A percentile compares a stretch with the other conserved stretches of the same genome.
Evolutionary conservation across 2,329 filamentous ascomycete species (phyloP).

Genomic region (Zymoseptoria passerinii): DNA sequence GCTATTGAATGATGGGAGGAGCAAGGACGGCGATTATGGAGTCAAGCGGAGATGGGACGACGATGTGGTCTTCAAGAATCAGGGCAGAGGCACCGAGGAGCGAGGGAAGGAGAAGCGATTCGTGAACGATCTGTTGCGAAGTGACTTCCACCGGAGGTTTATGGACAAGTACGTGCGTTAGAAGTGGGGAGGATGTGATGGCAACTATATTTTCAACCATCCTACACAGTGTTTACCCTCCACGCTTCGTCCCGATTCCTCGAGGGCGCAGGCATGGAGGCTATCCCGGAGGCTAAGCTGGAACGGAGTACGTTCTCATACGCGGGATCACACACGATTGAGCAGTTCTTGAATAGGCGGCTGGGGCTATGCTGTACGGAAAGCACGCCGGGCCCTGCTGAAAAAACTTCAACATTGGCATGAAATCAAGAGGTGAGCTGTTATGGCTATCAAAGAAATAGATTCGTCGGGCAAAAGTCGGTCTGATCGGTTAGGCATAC

Average conservation of each 20-base stretch:
- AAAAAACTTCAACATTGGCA: background rate
- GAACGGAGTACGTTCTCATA: background rate
- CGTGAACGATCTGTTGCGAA: slow-evolving; percentile 89
- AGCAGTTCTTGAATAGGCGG: background rate
- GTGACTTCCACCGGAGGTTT: slow-evolving; percentile 96
- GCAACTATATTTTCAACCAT: background rate
- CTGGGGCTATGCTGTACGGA: background rate
- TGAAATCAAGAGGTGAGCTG: background rate
- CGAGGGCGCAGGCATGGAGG: no score
- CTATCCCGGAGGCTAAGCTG: background rate
- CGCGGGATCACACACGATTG: background rate
- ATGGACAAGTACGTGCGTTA: slow-evolving; percentile 52
- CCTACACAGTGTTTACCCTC: no score
- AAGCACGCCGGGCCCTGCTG: no score
- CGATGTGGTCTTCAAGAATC: slow-evolving; percentile 98
- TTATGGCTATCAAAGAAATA: background rate
- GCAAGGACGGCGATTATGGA: slow-evolving; percentile 63
- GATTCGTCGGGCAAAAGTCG: background rate
- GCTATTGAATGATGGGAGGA: slow-evolving; percentile 58
- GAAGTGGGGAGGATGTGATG: background rate
- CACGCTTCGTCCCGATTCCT: no score
- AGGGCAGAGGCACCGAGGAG: slow-evolving; percentile 88
- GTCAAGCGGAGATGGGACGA: slow-evolving; percentile 95
- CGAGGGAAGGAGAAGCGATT: slow-evolving; percentile 67
- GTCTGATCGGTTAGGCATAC: background rate